Conservation (phyloP, 2,329 filamentous ascomycete species). For the Hysterium pulicare region DNA sequence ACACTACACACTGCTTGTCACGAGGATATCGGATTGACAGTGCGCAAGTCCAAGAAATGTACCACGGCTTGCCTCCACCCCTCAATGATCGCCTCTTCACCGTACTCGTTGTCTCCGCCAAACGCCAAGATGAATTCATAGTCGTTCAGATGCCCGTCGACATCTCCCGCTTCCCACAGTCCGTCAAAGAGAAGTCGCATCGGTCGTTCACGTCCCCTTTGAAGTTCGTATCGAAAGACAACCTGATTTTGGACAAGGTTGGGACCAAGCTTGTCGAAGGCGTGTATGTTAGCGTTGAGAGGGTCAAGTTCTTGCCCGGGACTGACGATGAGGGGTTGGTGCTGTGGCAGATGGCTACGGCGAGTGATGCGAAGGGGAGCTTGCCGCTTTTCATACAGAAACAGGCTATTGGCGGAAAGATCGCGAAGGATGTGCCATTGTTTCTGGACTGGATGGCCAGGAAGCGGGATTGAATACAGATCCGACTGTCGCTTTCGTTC, state of each 20-base stretch:
- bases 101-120: constrained; percentile 59
- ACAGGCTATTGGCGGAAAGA: constrained; percentile 57
- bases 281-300: constrained; percentile 64
- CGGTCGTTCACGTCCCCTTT: too few relatives aligned
- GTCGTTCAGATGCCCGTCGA: constrained; percentile 39
- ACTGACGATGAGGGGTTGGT: constrained; percentile 35
- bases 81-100: constrained; percentile 64
- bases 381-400: constrained; percentile 67
- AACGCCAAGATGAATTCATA: constrained; percentile 20
- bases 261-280: constrained; percentile 54
- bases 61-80: constrained; percentile 59
- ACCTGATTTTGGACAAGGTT: constrained; percentile 20
- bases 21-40: too few relatives aligned
- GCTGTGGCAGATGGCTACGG: constrained; percentile 77
- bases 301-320: constrained; percentile 39
- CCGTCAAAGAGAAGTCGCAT: not conserved
- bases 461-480: not conserved
- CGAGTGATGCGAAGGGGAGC: constrained; percentile 65
- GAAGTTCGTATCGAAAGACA: too few relatives aligned
- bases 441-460: constrained; percentile 58
- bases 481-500: too few relatives aligned
- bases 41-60: constrained; percentile 58
- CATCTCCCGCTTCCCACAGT: constrained; percentile 26
- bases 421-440: constrained; percentile 69
- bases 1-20: too few relatives aligned